A percentile compares a stretch with the other conserved stretches of the same genome.
These are phyloP conservation scores for Streptanthus diversifolius DNA, from an alignment of 345 rosid genomes.

Conservation along the genomic window DNA sequence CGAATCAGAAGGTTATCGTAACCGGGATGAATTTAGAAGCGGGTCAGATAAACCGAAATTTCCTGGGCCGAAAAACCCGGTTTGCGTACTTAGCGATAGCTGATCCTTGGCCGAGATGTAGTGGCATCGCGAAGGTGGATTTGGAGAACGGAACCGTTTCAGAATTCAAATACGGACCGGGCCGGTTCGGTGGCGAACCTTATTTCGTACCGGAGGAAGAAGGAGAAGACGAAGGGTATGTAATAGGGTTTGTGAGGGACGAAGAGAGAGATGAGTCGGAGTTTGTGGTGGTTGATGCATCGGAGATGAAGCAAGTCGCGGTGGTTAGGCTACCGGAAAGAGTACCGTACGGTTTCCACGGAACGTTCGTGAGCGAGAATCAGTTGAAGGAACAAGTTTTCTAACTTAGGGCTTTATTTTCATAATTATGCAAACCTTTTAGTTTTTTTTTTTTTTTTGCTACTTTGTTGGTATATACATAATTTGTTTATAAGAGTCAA, in stretches of 20 bases:
- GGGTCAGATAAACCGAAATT: constrained; percentile 47
- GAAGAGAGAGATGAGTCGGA: constrained; percentile 54
- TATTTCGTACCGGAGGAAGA: constrained; percentile 38
- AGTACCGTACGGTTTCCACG: constrained; percentile 81
- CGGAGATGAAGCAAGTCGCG: constrained; percentile 52
- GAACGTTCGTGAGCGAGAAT: constrained; percentile 48
- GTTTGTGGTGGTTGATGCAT: constrained; percentile 48
- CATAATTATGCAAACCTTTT: neutral
- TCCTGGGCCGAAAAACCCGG: constrained; percentile 47
- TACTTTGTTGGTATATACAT: neutral
- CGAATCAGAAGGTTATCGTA: constrained; percentile 36
- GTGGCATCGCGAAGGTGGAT: constrained; percentile 69
- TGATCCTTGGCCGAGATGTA: constrained; percentile 73
- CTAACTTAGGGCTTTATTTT: constrained; percentile 3
- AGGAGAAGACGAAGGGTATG: constrained; percentile 47
- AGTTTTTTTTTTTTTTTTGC: neutral
- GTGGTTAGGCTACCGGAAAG: constrained; percentile 49
- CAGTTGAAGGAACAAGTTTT: constrained; percentile 45
- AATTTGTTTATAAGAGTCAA: neutral
- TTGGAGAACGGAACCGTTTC: constrained; percentile 38
- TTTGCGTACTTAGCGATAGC: constrained; percentile 68
- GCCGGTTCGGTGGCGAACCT: constrained; percentile 69
- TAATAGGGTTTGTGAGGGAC: constrained; percentile 59
- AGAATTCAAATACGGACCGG: constrained; percentile 44
- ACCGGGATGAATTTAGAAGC: constrained; percentile 59